A percentile compares a stretch with the other conserved stretches of the same genome.
Conservation (phyloP, 345 rosid species). For the Eutrema heterophyllum region DNA sequence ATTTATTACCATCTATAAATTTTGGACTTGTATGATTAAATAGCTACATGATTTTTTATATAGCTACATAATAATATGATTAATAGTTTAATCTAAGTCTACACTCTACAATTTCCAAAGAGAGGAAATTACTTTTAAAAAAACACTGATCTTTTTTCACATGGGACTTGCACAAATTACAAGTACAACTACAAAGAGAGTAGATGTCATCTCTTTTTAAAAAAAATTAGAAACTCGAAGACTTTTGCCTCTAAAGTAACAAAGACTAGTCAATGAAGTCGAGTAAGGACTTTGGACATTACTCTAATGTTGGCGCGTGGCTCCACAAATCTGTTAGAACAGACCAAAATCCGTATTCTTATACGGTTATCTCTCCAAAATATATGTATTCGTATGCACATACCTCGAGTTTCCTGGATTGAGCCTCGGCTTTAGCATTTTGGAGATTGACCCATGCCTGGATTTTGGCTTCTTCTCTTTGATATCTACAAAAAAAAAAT, state of each 20-base stretch:
- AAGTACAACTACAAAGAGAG: conserved; percentile 18
- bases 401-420: conserved; percentile 84
- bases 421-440: conserved; percentile 96
- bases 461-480: conserved; percentile 90
- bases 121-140: not conserved
- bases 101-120: not conserved
- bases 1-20: not conserved
- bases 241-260: conserved; percentile 36
- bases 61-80: not conserved
- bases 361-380: not conserved
- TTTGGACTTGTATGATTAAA: not conserved
- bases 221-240: conserved; percentile 37
- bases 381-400: not conserved
- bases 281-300: conserved; percentile 5
- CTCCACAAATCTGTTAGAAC: conserved; percentile 44
- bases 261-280: conserved; percentile 50
- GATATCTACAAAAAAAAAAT: conserved; percentile 39
- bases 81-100: not conserved
- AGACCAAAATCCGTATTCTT: conserved; percentile 4
- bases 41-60: not conserved
- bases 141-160: conserved; percentile 1
- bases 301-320: conserved; percentile 38
- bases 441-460: conserved; percentile 95
- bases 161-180: conserved; percentile 32
- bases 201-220: conserved; percentile 10